phyloP scores from a whole-genome alignment of 495 filamentous ascomycete genomes.

The Daldinia caldariorum region DNA sequence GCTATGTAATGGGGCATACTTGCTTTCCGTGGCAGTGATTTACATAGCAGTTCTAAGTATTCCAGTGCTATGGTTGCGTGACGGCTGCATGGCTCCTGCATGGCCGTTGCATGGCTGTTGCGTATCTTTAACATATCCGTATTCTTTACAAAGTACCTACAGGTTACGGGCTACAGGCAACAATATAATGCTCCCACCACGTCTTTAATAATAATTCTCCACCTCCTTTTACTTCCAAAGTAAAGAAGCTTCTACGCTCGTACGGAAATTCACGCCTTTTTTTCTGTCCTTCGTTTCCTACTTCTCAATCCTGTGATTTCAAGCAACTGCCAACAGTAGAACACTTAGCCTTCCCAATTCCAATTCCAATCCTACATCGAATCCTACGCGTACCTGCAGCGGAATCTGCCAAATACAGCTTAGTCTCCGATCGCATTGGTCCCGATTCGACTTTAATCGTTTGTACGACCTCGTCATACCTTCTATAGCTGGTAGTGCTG shows the following conservation, averaged over 20 bases:
- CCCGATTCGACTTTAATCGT: conserved; percentile 2
- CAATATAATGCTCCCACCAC: conserved; percentile 2
- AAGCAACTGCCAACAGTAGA: not conserved
- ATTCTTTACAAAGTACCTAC: too few relatives aligned
- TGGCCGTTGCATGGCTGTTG: too few relatives aligned
- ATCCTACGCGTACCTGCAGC: conserved; percentile 25
- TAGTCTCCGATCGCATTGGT: conserved; percentile 19
- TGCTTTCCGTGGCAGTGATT: conserved; percentile 23
- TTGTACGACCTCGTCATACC: not conserved
- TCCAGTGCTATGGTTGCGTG: conserved; percentile 12
- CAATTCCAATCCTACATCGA: not conserved
- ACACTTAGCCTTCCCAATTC: too few relatives aligned
- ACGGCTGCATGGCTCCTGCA: not conserved
- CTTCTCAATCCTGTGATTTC: not conserved
- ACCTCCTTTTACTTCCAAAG: conserved; percentile 7
- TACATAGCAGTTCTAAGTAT: not conserved
- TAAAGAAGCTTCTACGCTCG: not conserved
- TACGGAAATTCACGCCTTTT: not conserved
- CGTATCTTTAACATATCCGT: too few relatives aligned
- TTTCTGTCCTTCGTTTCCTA: not conserved
- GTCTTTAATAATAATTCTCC: conserved; percentile 11
- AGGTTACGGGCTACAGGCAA: too few relatives aligned
- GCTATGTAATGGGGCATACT: conserved; percentile 27
- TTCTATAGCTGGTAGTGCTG: not conserved
- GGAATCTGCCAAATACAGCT: conserved; percentile 12